Percentiles rank a stretch among this genome's conserved stretches.
Evolutionary conservation across 345 rosid species (phyloP).

Genomic region (Kernera saxatilis): DNA sequence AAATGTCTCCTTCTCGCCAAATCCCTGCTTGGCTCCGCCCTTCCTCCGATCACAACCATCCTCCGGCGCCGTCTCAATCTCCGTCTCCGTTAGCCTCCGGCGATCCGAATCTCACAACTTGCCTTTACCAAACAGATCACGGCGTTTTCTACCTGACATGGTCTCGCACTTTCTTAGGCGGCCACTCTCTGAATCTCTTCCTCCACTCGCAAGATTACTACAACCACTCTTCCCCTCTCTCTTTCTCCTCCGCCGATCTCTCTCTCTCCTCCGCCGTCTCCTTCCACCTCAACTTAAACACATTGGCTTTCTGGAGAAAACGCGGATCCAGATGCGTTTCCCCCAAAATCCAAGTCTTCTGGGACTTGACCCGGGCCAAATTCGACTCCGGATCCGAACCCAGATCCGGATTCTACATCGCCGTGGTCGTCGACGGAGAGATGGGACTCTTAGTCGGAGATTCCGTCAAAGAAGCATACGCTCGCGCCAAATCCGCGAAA

Average conservation of each 20-base stretch:
- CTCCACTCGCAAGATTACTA: conserved; percentile 53
- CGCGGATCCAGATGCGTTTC: conserved; percentile 56
- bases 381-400: conserved; percentile 89
- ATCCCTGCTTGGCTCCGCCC: conserved; percentile 30
- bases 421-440: conserved; percentile 66
- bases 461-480: conserved; percentile 48
- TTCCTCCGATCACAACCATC: conserved; percentile 18
- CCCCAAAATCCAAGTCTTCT: conserved; percentile 47
- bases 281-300: conserved; percentile 66
- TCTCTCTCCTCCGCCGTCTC: conserved; percentile 48
- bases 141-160: conserved; percentile 87
- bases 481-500: conserved; percentile 42
- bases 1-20: conserved; percentile 44
- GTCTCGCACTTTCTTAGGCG: conserved; percentile 72
- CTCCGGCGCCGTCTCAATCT: conserved; percentile 21
- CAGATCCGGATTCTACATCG: conserved; percentile 67
- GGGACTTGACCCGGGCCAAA: conserved; percentile 75
- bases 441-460: conserved; percentile 77
- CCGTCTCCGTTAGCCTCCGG: conserved; percentile 49
- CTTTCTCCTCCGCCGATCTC: conserved; percentile 36
- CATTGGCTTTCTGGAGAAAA: conserved; percentile 73
- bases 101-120: conserved; percentile 54
- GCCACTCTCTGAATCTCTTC: conserved; percentile 74
- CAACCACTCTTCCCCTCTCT: conserved; percentile 31
- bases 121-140: conserved; percentile 66